Conservation (phyloP, 2,329 filamentous ascomycete species). For the Colletotrichum sp. region DNA sequence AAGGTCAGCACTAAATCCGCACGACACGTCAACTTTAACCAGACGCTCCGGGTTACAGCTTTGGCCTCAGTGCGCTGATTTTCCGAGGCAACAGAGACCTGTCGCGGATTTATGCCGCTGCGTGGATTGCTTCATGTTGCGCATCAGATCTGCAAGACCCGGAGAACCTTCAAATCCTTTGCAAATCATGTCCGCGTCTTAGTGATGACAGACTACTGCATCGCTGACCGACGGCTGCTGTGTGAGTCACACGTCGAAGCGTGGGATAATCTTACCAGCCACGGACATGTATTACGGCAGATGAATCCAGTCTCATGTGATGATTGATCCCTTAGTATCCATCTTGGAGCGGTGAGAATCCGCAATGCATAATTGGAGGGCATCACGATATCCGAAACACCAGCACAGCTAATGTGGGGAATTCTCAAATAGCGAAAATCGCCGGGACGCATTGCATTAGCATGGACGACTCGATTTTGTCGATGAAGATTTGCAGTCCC, state of each 20-base stretch:
- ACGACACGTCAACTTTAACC: background rate
- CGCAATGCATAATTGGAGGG: too few relatives aligned
- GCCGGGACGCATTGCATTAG: too few relatives aligned
- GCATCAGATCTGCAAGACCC: background rate
- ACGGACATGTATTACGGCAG: fast-evolving
- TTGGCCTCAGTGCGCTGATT: background rate
- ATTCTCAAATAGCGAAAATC: too few relatives aligned
- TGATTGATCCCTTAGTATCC: too few relatives aligned
- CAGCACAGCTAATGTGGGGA: too few relatives aligned
- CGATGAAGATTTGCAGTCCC: too few relatives aligned
- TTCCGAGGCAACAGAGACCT: background rate
- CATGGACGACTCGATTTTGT: too few relatives aligned
- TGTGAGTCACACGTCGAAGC: background rate
- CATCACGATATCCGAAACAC: too few relatives aligned
- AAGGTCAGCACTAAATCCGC: background rate
- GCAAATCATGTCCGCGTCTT: background rate
- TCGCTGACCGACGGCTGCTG: background rate
- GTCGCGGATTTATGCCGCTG: background rate
- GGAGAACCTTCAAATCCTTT: background rate
- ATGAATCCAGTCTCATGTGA: background rate
- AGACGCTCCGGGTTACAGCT: background rate
- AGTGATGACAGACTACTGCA: background rate
- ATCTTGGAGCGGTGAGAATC: too few relatives aligned
- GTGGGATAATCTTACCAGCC: background rate
- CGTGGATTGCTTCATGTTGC: background rate